These are phyloP conservation scores for Hymenoscyphus infarciens DNA, from an alignment of 2,329 filamentous ascomycete genomes.

Conservation along the genomic window DNA sequence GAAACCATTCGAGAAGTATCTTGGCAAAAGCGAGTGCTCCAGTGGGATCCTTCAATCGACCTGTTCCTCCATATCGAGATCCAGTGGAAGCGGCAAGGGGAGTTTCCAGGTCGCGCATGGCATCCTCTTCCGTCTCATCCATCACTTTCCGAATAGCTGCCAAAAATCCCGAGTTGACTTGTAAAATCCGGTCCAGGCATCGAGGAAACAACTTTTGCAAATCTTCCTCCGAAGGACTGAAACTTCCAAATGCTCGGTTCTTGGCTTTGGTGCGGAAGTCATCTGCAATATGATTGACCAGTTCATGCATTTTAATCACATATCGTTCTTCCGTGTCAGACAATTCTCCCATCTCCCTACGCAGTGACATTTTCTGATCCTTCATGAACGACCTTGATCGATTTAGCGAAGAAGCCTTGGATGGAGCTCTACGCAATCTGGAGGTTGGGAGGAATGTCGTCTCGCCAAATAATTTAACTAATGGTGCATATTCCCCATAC, in stretches of 20 bases:
- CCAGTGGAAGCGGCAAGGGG: conserved; percentile 46
- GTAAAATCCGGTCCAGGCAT: conserved; percentile 74
- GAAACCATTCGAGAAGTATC: conserved; percentile 86
- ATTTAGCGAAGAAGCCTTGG: conserved; percentile 77
- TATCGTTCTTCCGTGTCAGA: conserved; percentile 94
- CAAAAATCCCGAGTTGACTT: conserved; percentile 78
- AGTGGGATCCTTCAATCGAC: conserved; percentile 64
- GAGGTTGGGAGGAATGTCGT: conserved; percentile 84
- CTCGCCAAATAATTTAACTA: conserved; percentile 78
- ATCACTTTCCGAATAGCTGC: conserved; percentile 71
- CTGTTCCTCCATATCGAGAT: conserved; percentile 44
- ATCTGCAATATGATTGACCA: conserved; percentile 76
- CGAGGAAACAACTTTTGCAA: conserved; percentile 75
- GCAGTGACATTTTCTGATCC: conserved; percentile 77
- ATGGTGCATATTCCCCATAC: conserved; percentile 73
- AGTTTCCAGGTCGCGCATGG: conserved; percentile 70
- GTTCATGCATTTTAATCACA: conserved; percentile 78
- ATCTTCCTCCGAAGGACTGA: conserved; percentile 68
- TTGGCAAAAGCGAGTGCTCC: conserved; percentile 76
- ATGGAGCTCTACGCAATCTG: conserved; percentile 78
- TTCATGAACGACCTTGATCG: conserved; percentile 73
- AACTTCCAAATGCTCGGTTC: conserved; percentile 54
- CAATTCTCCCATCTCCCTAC: conserved; percentile 85
- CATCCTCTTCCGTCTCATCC: conserved; percentile 79
- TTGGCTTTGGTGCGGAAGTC: conserved; percentile 73